Percentiles rank a stretch among this genome's conserved stretches.
Evolutionary conservation across 352 stramenopile species (phyloP).

Genomic region (Aphanomyces invadans): DNA sequence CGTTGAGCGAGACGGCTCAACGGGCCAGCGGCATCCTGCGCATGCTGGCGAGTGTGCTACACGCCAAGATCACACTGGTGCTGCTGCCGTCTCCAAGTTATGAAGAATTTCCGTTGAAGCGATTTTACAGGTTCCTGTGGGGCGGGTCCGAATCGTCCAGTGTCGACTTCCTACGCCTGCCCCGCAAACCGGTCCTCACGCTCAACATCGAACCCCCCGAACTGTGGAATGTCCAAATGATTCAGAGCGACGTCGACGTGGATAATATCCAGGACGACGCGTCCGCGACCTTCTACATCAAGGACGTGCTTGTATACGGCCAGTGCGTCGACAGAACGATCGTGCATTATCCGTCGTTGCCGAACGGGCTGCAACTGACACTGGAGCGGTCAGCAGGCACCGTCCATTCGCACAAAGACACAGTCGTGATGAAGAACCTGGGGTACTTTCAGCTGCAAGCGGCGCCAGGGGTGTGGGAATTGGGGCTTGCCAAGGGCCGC

Average conservation of each 20-base stretch:
- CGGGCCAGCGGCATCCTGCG: slow-evolving; percentile 80
- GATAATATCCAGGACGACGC: slow-evolving; percentile 88
- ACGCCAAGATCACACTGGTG: slow-evolving; percentile 61
- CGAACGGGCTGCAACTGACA: slow-evolving; percentile 88
- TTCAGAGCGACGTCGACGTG: slow-evolving; percentile 62
- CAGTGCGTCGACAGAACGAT: slow-evolving; percentile 84
- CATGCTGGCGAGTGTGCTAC: slow-evolving; percentile 66
- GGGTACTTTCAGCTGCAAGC: slow-evolving; percentile 99
- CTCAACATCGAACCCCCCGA: slow-evolving; percentile 91
- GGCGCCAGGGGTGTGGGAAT: slow-evolving; percentile 90
- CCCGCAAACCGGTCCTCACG: slow-evolving; percentile 83
- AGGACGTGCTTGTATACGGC: slow-evolving; percentile 85
- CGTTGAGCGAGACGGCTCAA: slow-evolving; percentile 83
- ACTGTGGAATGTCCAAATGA: slow-evolving; percentile 88
- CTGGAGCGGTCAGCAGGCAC: slow-evolving; percentile 67
- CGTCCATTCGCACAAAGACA: slow-evolving; percentile 81
- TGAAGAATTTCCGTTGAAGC: slow-evolving; percentile 82
- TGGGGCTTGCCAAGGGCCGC: slow-evolving; percentile 83
- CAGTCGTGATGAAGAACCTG: slow-evolving; percentile 99
- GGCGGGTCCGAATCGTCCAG: slow-evolving; percentile 41
- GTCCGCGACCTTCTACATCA: slow-evolving; percentile 76
- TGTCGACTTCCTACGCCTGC: slow-evolving; percentile 71
- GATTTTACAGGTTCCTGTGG: slow-evolving; percentile 90
- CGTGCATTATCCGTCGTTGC: slow-evolving; percentile 48
- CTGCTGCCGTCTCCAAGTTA: slow-evolving; percentile 61